Conservation (phyloP, 495 filamentous ascomycete genomes). For the Neurospora sp. region DNA sequence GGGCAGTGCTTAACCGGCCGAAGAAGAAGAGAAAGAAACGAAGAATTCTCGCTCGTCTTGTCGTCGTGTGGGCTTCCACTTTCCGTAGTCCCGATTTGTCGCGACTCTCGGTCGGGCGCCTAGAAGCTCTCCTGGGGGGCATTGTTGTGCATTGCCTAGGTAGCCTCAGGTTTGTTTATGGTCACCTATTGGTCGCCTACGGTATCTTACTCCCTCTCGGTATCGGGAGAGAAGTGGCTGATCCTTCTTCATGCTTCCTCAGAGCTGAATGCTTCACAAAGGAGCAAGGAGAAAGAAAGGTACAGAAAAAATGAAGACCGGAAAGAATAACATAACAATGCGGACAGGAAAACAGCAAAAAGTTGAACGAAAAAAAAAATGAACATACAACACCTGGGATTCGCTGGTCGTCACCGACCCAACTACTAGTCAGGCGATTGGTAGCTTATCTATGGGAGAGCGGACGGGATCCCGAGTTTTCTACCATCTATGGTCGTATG, state of each 20-base stretch:
- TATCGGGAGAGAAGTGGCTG: neutral
- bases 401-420: constrained; percentile 36
- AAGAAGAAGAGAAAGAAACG: neutral
- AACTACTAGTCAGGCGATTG: constrained; percentile 28
- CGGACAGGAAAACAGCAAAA: neutral
- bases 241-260: neutral
- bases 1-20: neutral
- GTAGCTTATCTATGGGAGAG: no score
- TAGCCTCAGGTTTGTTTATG: neutral
- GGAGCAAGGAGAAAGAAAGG: neutral
- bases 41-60: neutral
- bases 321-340: neutral
- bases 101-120: neutral
- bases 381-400: constrained; percentile 19
- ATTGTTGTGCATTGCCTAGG: neutral
- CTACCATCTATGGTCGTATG: neutral
- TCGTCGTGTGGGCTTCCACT: neutral
- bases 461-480: constrained; percentile 20
- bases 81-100: neutral
- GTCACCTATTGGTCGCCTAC: neutral
- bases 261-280: neutral
- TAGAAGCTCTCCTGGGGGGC: neutral
- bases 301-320: neutral
- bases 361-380: neutral
- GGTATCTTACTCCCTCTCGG: neutral